Percentiles rank a stretch among this genome's conserved stretches.
These are phyloP conservation scores for Verticillium klebahnii DNA, from an alignment of 2,329 filamentous ascomycete genomes.

Conservation along the genomic window DNA sequence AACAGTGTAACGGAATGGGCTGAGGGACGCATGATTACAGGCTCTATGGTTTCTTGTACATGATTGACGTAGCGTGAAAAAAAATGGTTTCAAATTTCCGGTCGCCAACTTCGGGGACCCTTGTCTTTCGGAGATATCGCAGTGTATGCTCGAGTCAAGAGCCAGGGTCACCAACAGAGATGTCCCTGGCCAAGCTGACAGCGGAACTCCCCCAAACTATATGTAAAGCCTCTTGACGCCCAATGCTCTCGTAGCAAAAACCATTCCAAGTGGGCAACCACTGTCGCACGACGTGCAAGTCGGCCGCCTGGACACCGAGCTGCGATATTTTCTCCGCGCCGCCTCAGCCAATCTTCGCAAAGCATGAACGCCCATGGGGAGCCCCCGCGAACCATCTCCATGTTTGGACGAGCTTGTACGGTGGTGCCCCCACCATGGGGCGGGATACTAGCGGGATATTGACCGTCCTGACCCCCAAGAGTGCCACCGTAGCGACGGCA, in stretches of 20 bases:
- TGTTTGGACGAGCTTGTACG: not conserved
- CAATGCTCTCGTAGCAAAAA: not conserved
- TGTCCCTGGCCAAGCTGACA: not conserved
- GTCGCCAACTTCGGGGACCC: not conserved
- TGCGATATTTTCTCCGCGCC: not conserved
- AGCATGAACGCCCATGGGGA: not conserved
- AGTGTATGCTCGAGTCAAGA: not conserved
- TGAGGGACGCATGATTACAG: not conserved
- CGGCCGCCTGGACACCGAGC: not conserved
- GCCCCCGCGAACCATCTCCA: not conserved
- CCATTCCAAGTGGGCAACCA: not conserved
- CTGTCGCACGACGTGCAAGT: not conserved
- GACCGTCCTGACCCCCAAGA: not conserved
- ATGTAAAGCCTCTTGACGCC: not conserved
- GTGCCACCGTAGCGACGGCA: not conserved
- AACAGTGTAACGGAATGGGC: not conserved
- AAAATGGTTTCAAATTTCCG: not conserved
- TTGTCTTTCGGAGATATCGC: not conserved
- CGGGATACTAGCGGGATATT: not conserved
- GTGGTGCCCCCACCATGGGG: not conserved
- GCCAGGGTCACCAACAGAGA: not conserved
- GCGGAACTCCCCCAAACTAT: not conserved
- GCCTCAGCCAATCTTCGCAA: not conserved
- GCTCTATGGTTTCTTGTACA: not conserved
- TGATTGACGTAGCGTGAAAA: not conserved